These are phyloP conservation scores for Pseudozyma sp. DNA, from an alignment of 1,284 basidiomycete species.

Conservation along the genomic window DNA sequence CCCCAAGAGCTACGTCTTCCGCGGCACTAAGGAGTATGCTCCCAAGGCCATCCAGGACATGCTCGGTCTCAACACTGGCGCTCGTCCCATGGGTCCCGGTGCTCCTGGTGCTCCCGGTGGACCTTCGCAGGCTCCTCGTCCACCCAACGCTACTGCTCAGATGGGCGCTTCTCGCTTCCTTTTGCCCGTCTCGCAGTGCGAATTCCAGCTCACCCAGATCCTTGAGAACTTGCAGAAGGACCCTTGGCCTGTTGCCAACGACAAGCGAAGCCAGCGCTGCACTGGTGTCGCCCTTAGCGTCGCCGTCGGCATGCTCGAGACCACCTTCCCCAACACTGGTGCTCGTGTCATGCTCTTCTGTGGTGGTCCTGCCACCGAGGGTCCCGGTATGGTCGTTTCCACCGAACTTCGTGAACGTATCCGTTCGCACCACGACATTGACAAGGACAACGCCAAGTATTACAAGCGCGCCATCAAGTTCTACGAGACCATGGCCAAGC, in stretches of 20 bases:
- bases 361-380: conserved; percentile 96
- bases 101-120: conserved; percentile 69
- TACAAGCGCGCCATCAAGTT: conserved; percentile 98
- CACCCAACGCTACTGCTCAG: conserved; percentile 75
- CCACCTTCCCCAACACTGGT: conserved; percentile 94
- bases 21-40: conserved; percentile 97
- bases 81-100: conserved; percentile 71
- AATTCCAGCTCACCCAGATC: conserved; percentile 95
- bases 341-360: conserved; percentile 96
- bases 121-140: conserved; percentile 73
- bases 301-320: conserved; percentile 94
- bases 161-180: conserved; percentile 93
- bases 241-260: conserved; percentile 96
- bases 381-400: conserved; percentile 94
- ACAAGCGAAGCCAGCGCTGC: conserved; percentile 93
- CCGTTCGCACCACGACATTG: conserved; percentile 98
- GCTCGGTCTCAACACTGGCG: conserved; percentile 81
- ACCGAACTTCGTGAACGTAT: conserved; percentile 97
- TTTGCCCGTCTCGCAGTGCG: conserved; percentile 90
- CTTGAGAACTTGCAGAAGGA: conserved; percentile 89
- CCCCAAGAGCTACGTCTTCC: conserved; percentile 98
- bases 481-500: conserved; percentile 94
- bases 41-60: conserved; percentile 99
- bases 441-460: conserved; percentile 95
- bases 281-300: conserved; percentile 95